Conservation (phyloP, 192 early-diverging fungal genomes). For the Spizellomyces punctatus region DNA sequence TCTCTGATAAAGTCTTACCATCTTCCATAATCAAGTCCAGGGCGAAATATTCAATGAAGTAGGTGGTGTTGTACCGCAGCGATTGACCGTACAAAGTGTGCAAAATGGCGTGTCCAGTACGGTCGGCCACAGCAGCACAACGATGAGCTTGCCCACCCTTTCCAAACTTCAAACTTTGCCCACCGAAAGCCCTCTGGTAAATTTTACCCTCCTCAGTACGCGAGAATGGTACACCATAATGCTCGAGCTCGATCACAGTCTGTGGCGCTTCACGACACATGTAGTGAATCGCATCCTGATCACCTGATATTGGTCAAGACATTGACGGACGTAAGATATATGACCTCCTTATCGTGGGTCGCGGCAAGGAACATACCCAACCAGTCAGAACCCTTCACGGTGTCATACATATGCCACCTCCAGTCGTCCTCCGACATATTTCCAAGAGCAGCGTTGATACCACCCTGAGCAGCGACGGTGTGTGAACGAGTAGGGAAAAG, state of each 20-base stretch:
- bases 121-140: constrained; percentile 97
- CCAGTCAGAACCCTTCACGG: constrained; percentile 99
- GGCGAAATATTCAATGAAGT: constrained; percentile 99
- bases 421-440: constrained; percentile 99
- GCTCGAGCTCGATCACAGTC: constrained; percentile 95
- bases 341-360: neutral
- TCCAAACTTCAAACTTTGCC: constrained; percentile 93
- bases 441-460: constrained; percentile 98
- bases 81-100: constrained; percentile 99
- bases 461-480: constrained; percentile 98
- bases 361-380: constrained; percentile 60
- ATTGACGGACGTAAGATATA: neutral
- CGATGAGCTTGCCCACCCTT: constrained; percentile 97
- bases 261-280: constrained; percentile 98
- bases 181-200: constrained; percentile 99
- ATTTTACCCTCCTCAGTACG: constrained; percentile 97
- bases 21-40: constrained; percentile 99
- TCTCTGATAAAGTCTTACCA: constrained; percentile 47
- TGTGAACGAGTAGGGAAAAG: constrained; percentile 98
- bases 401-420: constrained; percentile 99
- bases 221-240: constrained; percentile 98
- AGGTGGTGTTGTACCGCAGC: constrained; percentile 92
- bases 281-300: constrained; percentile 99
- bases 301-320: constrained; percentile 42
- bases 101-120: constrained; percentile 96